Percentiles rank a stretch among this genome's conserved stretches.
Conservation (phyloP, 2,329 filamentous ascomycete species). For the Colletotrichum simmondsii region DNA sequence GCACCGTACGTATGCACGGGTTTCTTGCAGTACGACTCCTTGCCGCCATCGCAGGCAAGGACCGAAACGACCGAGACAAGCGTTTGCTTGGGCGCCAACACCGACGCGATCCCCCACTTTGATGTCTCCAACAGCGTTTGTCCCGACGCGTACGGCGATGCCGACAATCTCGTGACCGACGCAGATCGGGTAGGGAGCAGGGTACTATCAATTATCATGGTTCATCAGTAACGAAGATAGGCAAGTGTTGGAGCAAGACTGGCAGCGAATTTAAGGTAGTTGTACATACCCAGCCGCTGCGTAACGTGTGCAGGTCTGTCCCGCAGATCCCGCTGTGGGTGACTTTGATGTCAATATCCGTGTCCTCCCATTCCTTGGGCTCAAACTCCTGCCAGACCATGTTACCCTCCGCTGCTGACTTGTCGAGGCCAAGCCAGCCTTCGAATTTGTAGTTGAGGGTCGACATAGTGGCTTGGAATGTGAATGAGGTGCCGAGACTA, state of each 20-base stretch:
- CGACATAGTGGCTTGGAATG: conserved; percentile 37
- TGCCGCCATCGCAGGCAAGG: conserved; percentile 54
- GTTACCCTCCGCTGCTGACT: conserved; percentile 57
- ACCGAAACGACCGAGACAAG: conserved; percentile 52
- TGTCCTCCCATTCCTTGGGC: conserved; percentile 73
- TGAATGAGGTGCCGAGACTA: no score
- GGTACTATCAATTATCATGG: not conserved
- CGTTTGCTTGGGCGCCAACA: conserved; percentile 64
- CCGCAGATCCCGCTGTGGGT: conserved; percentile 76
- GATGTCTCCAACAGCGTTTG: conserved; percentile 53
- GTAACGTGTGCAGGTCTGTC: conserved; percentile 68
- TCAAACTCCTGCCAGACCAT: conserved; percentile 67
- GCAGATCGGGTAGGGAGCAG: conserved; percentile 34
- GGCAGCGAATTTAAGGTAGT: no score
- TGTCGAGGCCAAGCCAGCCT: conserved; percentile 59
- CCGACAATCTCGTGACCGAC: conserved; percentile 57
- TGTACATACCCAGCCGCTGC: conserved; percentile 58
- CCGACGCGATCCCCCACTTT: conserved; percentile 69
- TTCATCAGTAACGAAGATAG: no score
- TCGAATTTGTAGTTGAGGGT: conserved; percentile 58
- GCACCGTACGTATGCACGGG: conserved; percentile 58
- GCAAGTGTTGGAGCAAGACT: no score
- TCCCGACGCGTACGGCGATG: conserved; percentile 53
- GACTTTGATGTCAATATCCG: conserved; percentile 73
- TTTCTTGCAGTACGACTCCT: conserved; percentile 51